Evolutionary conservation across 1,284 basidiomycete genomes (phyloP).

Genomic region (Xerocomus minutiporus): DNA sequence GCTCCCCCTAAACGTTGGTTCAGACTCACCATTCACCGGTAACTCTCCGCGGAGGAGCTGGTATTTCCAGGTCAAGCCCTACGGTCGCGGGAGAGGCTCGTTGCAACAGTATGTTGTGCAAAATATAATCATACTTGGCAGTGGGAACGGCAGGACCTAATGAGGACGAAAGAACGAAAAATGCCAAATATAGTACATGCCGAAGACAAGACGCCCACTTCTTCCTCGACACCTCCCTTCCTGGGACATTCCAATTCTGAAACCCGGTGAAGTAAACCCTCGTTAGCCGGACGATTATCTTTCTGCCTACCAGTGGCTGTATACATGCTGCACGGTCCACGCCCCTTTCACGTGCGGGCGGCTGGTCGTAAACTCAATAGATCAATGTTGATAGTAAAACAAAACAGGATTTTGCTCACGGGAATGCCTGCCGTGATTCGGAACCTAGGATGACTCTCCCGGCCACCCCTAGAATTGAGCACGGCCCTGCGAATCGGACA

Average conservation of each 20-base stretch:
- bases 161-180: neutral
- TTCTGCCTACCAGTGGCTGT: slow-evolving; percentile 4
- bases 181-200: slow-evolving; percentile 2
- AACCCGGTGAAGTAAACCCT: neutral
- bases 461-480: neutral
- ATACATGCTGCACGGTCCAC: neutral
- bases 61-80: neutral
- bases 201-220: neutral
- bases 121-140: neutral
- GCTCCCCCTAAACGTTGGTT: neutral
- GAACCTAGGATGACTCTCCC: neutral
- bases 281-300: neutral
- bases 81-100: neutral
- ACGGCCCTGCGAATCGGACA: neutral
- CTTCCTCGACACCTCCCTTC: neutral
- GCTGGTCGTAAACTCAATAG: neutral
- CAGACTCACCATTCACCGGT: neutral
- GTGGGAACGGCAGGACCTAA: neutral
- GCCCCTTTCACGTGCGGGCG: neutral
- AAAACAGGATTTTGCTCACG: neutral
- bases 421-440: neutral
- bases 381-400: neutral
- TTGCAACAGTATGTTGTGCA: neutral
- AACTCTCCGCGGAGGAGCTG: neutral
- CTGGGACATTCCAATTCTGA: neutral